phyloP scores from a whole-genome alignment of 179 eudicot species.

The Corrigiola litoralis region DNA sequence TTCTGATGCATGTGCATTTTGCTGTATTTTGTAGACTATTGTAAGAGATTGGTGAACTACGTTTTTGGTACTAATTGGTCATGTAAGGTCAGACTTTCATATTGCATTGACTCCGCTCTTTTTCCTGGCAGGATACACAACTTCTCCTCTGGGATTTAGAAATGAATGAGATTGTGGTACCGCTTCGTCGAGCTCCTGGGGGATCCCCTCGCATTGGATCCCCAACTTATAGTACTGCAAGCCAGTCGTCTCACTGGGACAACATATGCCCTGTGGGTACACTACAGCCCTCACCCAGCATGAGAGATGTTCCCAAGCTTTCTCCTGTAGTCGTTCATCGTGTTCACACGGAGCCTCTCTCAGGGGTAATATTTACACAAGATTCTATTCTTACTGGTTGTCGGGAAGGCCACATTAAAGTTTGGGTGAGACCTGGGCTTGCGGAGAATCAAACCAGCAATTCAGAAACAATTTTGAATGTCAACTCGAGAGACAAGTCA shows the following conservation, averaged over 20 bases:
- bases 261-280: constrained; percentile 51
- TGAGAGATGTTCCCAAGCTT: constrained; percentile 80
- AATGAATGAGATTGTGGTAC: constrained; percentile 79
- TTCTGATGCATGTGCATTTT: neutral
- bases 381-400: constrained; percentile 68
- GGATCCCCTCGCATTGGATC: constrained; percentile 77
- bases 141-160: constrained; percentile 86
- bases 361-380: constrained; percentile 61
- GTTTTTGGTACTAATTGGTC: neutral
- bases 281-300: constrained; percentile 78
- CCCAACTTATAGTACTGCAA: constrained; percentile 74
- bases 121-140: constrained; percentile 63
- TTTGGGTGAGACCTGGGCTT: constrained; percentile 70
- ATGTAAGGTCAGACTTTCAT: neutral
- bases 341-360: constrained; percentile 72
- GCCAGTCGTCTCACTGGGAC: constrained; percentile 89
- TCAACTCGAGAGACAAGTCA: constrained; percentile 50
- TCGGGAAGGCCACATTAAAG: constrained; percentile 79
- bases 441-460: constrained; percentile 49
- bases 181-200: constrained; percentile 73
- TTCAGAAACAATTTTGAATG: constrained; percentile 37
- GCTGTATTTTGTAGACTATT: neutral
- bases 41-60: too few species aligned
- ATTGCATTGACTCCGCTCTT: constrained; percentile 4
- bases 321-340: constrained; percentile 81